Evolutionary conservation across 2,329 filamentous ascomycete genomes (phyloP).

Genomic region (Aureobasidium sp.): DNA sequence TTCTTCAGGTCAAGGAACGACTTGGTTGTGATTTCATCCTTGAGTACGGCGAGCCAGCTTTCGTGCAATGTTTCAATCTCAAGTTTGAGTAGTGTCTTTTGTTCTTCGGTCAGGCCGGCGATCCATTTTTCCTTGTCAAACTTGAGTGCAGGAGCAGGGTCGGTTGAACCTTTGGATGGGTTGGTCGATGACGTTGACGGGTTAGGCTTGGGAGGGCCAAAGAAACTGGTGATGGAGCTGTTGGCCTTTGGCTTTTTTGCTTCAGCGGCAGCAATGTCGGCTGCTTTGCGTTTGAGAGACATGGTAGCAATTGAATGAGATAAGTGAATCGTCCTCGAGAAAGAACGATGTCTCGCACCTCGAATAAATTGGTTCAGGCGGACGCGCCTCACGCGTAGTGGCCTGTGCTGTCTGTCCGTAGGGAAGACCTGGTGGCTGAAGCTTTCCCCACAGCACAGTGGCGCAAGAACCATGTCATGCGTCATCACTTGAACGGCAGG

Average conservation of each 20-base stretch:
- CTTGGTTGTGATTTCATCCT: constrained; percentile 70
- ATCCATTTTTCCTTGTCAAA: constrained; percentile 92
- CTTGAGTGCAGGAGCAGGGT: constrained; percentile 33
- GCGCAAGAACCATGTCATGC: neutral
- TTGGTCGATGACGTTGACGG: constrained; percentile 23
- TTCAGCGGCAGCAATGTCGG: constrained; percentile 33
- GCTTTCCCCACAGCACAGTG: neutral
- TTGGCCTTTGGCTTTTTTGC: constrained; percentile 50
- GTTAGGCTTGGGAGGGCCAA: constrained; percentile 56
- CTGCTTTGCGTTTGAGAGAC: constrained; percentile 45
- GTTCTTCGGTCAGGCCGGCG: constrained; percentile 67
- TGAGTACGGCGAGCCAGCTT: constrained; percentile 82
- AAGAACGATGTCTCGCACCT: neutral
- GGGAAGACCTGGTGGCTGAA: neutral
- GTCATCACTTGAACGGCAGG: neutral
- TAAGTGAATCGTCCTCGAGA: neutral
- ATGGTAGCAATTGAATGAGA: constrained; percentile 22
- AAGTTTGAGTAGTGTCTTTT: constrained; percentile 70
- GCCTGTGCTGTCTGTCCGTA: neutral
- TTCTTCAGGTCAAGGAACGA: constrained; percentile 83
- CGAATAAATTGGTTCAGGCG: neutral
- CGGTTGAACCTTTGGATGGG: constrained; percentile 20
- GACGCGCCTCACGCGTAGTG: neutral
- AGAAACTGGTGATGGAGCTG: constrained; percentile 82
- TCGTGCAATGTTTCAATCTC: constrained; percentile 90